Base-by-base conservation (phyloP, 2,329 filamentous ascomycete genomes). In the Blastomyces gilchristii region DNA sequence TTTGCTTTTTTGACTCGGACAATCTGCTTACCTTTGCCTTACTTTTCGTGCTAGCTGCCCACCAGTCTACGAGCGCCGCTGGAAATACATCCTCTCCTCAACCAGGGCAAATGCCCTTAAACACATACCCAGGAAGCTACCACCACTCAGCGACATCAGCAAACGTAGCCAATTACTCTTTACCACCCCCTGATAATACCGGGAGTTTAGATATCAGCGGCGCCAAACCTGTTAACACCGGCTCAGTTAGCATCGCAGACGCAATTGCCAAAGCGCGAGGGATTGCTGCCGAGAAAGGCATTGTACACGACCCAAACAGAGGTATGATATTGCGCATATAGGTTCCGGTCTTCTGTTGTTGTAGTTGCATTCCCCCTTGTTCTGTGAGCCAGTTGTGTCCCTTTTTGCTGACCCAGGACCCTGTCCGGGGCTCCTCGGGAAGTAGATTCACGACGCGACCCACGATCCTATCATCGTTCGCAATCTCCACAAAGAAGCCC, bases 201-300 rank as follows among this genome's bases (percentile, higher is more conserved):
- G 90, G 90, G 60, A 91, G 85, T 69, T 80, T 95, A 66, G 90
- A 96, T 72, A 77, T 96, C 61, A 92, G 87, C 76, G 82, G 84
- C 62, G 90, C 94, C 72, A 88, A 89, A 70, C 90, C 91, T 4
- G 83, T 88, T 62, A 90, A 83, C 72, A 89, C 89, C 39, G 91
- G 91, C 64, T 90, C 88, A 25, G 87, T 95, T 69, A 93, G 87
- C 75, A 87, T 96, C 67, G 84, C 88, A 64, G 90, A 95, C 74
- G 89, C 90, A 58, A 87, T 96, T 69, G 89, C 91, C 49, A 90
- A 91, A 73, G 91, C 90, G 57, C 89, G 89, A 73, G 88, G 87
- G 52, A 90, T 89, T 74, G 90, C 91, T 50, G 86, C 88, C 39
- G 87, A 93, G 73, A 89, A 90, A 72, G 90, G 89, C 65, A 80